phyloP scores from a whole-genome alignment of 1,284 basidiomycete species.

The Trichosporon coremiiforme region DNA sequence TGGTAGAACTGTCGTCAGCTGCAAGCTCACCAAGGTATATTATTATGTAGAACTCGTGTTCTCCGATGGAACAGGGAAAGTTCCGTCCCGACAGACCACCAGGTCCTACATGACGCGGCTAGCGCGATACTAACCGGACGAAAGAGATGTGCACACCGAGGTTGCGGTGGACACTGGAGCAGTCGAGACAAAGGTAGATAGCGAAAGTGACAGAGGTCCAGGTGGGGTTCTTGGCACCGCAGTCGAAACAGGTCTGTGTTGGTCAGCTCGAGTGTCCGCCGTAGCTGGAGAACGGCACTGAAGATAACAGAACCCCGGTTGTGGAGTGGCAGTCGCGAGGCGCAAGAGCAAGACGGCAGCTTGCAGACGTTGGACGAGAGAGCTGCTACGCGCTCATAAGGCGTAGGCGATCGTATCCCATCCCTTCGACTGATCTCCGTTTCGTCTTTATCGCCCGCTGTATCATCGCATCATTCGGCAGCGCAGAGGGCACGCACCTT shows the following conservation, averaged over 20 bases:
- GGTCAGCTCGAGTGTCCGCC: not conserved
- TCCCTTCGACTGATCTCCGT: not conserved
- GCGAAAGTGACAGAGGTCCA: slow-evolving; percentile 97
- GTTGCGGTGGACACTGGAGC: slow-evolving; percentile 92
- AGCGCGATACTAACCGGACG: slow-evolving; percentile 69
- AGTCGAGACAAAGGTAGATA: slow-evolving; percentile 97
- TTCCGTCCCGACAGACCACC: not conserved
- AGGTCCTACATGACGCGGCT: not conserved
- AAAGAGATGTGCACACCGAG: slow-evolving; percentile 99
- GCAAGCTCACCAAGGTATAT: too few species aligned
- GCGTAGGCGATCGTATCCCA: not conserved
- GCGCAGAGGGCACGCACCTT: slow-evolving; percentile 63
- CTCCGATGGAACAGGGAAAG: too few species aligned
- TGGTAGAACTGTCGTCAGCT: slow-evolving; percentile 74
- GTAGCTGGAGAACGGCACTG: not conserved
- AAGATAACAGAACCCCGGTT: not conserved
- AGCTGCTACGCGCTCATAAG: too few species aligned
- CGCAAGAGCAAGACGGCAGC: not conserved
- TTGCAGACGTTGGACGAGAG: not conserved
- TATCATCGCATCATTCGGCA: not conserved
- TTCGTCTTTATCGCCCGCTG: not conserved
- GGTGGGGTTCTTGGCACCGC: slow-evolving; percentile 92
- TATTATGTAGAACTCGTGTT: too few species aligned
- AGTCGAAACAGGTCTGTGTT: slow-evolving; percentile 89
- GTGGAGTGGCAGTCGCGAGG: not conserved